These are phyloP conservation scores for Blastomyces gilchristii DNA, from an alignment of 2,329 filamentous ascomycete genomes.

Conservation along the genomic window DNA sequence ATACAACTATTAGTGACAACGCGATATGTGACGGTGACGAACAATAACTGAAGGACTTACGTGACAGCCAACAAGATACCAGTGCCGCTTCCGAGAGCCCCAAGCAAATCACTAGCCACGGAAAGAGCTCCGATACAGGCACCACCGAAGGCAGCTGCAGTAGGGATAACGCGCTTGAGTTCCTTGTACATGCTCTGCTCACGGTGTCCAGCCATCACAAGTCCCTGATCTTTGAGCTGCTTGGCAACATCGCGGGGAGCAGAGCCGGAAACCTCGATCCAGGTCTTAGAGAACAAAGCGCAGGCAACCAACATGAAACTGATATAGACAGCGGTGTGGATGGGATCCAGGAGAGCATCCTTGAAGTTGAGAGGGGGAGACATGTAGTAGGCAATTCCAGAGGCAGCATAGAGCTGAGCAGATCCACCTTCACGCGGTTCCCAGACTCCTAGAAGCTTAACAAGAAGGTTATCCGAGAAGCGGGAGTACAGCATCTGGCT, in stretches of 20 bases:
- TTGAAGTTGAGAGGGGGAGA: constrained; percentile 95
- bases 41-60: constrained; percentile 48
- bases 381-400: constrained; percentile 99
- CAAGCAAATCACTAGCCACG: constrained; percentile 88
- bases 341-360: constrained; percentile 89
- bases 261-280: constrained; percentile 98
- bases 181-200: constrained; percentile 99
- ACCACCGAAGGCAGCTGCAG: constrained; percentile 94
- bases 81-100: constrained; percentile 89
- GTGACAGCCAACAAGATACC: constrained; percentile 97
- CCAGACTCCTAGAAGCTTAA: constrained; percentile 96
- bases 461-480: constrained; percentile 97
- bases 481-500: constrained; percentile 99
- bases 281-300: constrained; percentile 98
- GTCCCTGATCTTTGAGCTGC: constrained; percentile 98
- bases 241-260: constrained; percentile 97
- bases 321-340: constrained; percentile 93
- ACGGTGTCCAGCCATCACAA: constrained; percentile 98
- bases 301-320: constrained; percentile 97
- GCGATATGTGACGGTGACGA: constrained; percentile 4
- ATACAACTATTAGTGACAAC: constrained; percentile 23
- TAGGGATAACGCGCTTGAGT: constrained; percentile 97
- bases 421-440: constrained; percentile 85
- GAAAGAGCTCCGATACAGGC: constrained; percentile 97
- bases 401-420: constrained; percentile 85